Percentiles rank a stretch among this genome's conserved stretches.
Conservation (phyloP, 2,329 filamentous ascomycete genomes). For the Botryotinia convoluta region DNA sequence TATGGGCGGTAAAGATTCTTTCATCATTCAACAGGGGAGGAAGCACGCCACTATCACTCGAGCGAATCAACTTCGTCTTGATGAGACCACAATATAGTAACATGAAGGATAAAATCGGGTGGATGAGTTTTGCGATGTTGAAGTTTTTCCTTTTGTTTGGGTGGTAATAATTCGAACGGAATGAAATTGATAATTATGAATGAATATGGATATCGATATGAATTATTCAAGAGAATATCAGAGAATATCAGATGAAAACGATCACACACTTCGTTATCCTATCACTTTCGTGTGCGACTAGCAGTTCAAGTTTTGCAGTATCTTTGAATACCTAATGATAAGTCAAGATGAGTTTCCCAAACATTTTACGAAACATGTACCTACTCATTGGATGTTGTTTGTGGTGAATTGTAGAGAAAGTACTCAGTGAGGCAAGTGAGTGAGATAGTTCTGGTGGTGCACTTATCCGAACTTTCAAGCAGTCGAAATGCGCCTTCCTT, state of each 20-base stretch:
- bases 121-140: not conserved
- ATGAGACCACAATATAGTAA: not conserved
- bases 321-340: not conserved
- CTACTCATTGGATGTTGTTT: not conserved
- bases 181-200: not conserved
- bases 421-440: not conserved
- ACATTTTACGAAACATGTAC: too few species aligned
- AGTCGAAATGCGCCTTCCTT: slow-evolving; percentile 5
- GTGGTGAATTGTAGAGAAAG: not conserved
- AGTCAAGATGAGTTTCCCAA: not conserved
- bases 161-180: not conserved
- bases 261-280: not conserved
- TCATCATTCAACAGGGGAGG: slow-evolving; percentile 13
- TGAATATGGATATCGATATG: not conserved
- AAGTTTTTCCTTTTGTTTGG: not conserved
- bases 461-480: slow-evolving; percentile 7
- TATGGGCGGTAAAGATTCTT: slow-evolving; percentile 9
- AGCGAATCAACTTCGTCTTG: slow-evolving; percentile 24
- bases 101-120: not conserved
- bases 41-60: not conserved
- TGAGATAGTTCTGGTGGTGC: not conserved
- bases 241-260: not conserved
- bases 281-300: not conserved
- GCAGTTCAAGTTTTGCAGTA: not conserved
- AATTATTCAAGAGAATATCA: not conserved